phyloP scores from a whole-genome alignment of 169 alveolate species.

The Neospora caninum region DNA sequence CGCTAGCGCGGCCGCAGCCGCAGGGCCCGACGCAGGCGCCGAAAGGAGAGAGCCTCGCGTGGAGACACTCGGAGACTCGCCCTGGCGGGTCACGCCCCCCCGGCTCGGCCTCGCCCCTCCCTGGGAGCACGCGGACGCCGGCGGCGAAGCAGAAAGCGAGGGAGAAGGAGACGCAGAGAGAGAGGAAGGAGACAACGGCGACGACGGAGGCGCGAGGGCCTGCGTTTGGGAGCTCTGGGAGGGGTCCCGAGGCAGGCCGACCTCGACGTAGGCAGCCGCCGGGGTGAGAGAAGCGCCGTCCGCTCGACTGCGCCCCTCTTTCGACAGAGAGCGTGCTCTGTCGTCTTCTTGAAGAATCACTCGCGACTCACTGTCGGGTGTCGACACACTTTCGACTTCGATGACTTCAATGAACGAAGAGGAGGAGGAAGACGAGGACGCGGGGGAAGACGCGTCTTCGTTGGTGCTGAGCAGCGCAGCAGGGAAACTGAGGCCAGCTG shows the following conservation, averaged over 20 bases:
- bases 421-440: neutral
- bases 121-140: neutral
- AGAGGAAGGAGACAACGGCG: no score
- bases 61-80: neutral
- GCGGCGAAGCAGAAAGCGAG: neutral
- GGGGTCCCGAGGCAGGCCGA: no score
- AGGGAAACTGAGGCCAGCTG: neutral
- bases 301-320: neutral
- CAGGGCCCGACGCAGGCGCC: neutral
- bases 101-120: neutral
- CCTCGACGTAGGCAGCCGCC: no score
- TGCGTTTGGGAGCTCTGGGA: no score
- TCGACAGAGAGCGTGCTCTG: neutral
- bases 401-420: neutral
- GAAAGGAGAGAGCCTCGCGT: neutral
- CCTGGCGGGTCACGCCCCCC: neutral
- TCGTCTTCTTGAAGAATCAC: neutral
- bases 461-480: neutral
- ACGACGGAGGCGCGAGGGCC: no score
- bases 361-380: neutral
- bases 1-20: neutral
- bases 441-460: neutral
- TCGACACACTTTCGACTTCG: neutral
- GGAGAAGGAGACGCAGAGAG: neutral
- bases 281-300: no score